These are phyloP conservation scores for Fraxinus dipetala DNA, from an alignment of 305 asterid genomes.

Conservation along the genomic window DNA sequence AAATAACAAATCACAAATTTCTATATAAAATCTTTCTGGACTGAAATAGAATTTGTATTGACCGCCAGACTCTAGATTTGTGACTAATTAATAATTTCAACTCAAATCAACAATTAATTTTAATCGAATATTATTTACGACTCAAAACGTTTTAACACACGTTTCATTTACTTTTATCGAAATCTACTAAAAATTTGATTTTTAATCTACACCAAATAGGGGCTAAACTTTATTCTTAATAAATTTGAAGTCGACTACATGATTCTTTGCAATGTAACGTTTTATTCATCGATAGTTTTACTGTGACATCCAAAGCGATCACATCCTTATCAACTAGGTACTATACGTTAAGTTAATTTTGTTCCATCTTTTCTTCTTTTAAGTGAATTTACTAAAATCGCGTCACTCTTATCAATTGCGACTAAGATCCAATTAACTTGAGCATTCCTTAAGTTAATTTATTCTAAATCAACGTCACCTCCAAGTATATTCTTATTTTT, in stretches of 20 bases:
- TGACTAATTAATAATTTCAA: not conserved
- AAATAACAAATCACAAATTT: conserved; percentile 8
- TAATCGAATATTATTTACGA: too few species aligned
- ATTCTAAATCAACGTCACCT: not conserved
- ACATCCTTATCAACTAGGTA: not conserved
- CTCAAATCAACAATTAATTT: too few species aligned
- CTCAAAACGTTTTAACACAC: not conserved
- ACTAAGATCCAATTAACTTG: not conserved
- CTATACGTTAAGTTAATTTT: not conserved
- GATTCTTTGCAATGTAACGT: too few species aligned
- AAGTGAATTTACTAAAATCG: not conserved
- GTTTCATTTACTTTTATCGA: too few species aligned
- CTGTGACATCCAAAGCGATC: not conserved
- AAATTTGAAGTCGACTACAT: not conserved
- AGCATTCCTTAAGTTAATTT: not conserved
- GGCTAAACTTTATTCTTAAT: too few species aligned
- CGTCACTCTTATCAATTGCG: not conserved
- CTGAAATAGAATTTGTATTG: not conserved
- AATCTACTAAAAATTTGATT: too few species aligned
- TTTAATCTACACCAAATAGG: not conserved
- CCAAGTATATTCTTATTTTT: not conserved
- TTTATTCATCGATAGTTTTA: not conserved
- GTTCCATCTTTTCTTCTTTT: not conserved
- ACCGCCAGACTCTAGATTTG: conserved; percentile 21
- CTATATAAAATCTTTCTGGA: not conserved